These are phyloP conservation scores for Cyathus striatus DNA, from an alignment of 768 basidiomycete species.

Conservation along the genomic window DNA sequence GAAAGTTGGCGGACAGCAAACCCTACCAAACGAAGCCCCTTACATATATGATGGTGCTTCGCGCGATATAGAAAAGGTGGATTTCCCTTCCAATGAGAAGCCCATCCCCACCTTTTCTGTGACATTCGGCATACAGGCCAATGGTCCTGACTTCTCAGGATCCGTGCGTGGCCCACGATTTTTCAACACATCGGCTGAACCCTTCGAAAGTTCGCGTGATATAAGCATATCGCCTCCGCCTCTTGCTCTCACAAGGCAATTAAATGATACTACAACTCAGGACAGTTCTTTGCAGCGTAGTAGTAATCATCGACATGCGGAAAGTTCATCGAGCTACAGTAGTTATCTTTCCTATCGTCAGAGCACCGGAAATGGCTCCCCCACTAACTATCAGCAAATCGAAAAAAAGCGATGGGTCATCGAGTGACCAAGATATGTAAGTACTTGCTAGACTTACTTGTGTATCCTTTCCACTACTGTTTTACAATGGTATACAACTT, in stretches of 20 bases:
- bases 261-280: slow-evolving; percentile 24
- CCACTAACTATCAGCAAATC: slow-evolving; percentile 22
- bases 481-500: no score
- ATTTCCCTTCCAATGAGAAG: slow-evolving; percentile 51
- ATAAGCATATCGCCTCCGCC: slow-evolving; percentile 23
- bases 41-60: slow-evolving; percentile 26
- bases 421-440: no score
- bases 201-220: slow-evolving; percentile 27
- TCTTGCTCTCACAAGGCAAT: slow-evolving; percentile 28
- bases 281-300: slow-evolving; percentile 23
- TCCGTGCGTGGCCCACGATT: slow-evolving; percentile 39
- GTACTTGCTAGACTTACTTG: no score
- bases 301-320: slow-evolving; percentile 32
- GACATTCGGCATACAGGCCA: no score
- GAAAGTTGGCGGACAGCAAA: slow-evolving; percentile 53
- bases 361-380: slow-evolving; percentile 22
- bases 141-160: slow-evolving; percentile 17
- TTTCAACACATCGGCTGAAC: slow-evolving; percentile 32
- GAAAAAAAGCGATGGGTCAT: slow-evolving; percentile 48
- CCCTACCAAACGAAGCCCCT: slow-evolving; percentile 29
- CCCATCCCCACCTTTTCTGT: slow-evolving; percentile 48
- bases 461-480: no score
- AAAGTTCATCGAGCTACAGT: slow-evolving; percentile 30
- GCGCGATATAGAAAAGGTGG: slow-evolving; percentile 53
- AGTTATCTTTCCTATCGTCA: slow-evolving; percentile 23